phyloP scores from a whole-genome alignment of 805 yeast species.

The Hanseniaspora nectarophila region DNA sequence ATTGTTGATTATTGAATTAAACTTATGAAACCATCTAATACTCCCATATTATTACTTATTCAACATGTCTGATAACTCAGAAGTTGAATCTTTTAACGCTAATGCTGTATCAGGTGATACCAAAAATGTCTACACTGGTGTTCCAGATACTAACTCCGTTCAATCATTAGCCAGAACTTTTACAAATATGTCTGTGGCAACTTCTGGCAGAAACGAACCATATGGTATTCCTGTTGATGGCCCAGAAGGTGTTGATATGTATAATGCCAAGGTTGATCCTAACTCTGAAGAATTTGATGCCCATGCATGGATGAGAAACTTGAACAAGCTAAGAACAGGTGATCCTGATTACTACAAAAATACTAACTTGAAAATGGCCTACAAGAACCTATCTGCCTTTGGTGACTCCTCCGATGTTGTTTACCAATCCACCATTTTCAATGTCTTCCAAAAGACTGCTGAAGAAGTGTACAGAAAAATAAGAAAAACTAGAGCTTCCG shows the following conservation, averaged over 20 bases:
- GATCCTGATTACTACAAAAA: constrained; percentile 58
- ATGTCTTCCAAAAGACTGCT: constrained; percentile 29
- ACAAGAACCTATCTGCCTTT: constrained; percentile 45
- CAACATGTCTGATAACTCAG: constrained; percentile 11
- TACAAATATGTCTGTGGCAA: constrained; percentile 5
- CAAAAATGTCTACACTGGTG: background rate
- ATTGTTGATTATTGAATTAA: no score
- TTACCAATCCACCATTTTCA: constrained; percentile 48
- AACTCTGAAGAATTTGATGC: constrained; percentile 46
- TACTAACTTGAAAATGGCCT: constrained; percentile 46
- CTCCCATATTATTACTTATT: no score
- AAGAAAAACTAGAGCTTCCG: constrained; percentile 21
- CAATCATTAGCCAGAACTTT: constrained; percentile 11
- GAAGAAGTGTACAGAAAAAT: constrained; percentile 21
- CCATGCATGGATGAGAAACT: constrained; percentile 55
- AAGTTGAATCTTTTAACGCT: constrained; percentile 11
- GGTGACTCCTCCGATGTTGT: constrained; percentile 61
- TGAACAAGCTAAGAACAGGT: constrained; percentile 39
- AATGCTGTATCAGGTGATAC: background rate
- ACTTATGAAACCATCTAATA: no score
- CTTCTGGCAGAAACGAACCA: background rate
- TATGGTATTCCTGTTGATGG: constrained; percentile 11
- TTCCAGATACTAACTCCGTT: constrained; percentile 5
- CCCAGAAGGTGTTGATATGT: constrained; percentile 11
- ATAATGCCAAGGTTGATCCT: constrained; percentile 45